Base-by-base conservation (phyloP, 441 rosid species). In the Daphne laureola region DNA sequence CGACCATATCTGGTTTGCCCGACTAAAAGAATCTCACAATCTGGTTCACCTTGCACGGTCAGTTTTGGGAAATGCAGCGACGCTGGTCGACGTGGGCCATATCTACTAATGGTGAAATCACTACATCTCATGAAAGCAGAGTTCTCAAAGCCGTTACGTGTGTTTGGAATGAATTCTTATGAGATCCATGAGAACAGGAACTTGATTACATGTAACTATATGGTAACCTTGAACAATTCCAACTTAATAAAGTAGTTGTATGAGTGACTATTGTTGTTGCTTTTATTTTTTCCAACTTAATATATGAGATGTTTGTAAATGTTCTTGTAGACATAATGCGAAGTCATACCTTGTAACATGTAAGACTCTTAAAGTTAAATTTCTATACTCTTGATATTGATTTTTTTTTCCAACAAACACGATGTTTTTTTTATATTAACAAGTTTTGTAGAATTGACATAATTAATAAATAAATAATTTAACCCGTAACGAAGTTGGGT, bases 331-430 rank as follows among this genome's bases (percentile, higher is more conserved):
- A 82, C 85, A 83, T 65, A 78, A 82, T 54, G 96, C 97, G 58
- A 92, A 68, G 75, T 84, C 97, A 43, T 79, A 78, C 75, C 82
- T 89, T 67, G 94, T n/a, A n/a, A n/a, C n/a, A n/a, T n/a, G n/a
- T n/a, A n/a, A n/a, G n/a, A n/a, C n/a, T n/a, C n/a, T n/a, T n/a
- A n/a, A n/a, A n/a, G n/a, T n/a, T n/a, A n/a, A n/a, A n/a, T n/a
- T n/a, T n/a, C n/a, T n/a, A n/a, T n/a, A n/a, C n/a, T n/a, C n/a
- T n/a, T n/a, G n/a, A n/a, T n/a, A n/a, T n/a, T n/a, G n/a, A n/a
- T n/a, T n/a, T n/a, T n/a, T n/a, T n/a, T n/a, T n/a, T n/a, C n/a
- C n/a, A n/a, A n/a, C n/a, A n/a, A n/a, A n/a, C n/a, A n/a, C n/a
- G n/a, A n/a, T n/a, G n/a, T n/a, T n/a, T n/a, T n/a, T n/a, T n/a